Conservation (phyloP, 305 asterid genomes). For the Ilex paraguariensis region DNA sequence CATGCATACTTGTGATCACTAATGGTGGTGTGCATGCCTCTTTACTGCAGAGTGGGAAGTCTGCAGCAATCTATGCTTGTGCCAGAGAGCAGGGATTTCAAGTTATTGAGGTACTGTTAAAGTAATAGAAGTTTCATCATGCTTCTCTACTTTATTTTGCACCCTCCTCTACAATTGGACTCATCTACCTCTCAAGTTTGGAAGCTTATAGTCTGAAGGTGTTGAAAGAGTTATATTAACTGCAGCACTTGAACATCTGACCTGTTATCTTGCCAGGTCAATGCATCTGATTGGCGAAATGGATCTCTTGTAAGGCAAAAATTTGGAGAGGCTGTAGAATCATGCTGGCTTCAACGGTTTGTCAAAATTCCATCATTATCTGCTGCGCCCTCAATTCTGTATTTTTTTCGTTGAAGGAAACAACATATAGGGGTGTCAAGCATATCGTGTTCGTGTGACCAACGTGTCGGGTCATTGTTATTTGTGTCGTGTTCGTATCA, state of each 20-base stretch:
- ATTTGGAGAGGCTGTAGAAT: constrained; percentile 97
- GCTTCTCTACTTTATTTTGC: no score
- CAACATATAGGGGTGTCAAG: no score
- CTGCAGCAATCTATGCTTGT: constrained; percentile 97
- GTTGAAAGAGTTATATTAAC: neutral
- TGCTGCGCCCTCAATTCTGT: neutral
- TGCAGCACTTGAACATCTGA: constrained; percentile 1
- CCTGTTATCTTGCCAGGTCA: constrained; percentile 50
- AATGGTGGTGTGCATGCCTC: constrained; percentile 11
- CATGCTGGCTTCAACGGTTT: constrained; percentile 87
- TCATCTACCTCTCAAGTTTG: no score
- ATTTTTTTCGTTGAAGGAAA: no score
- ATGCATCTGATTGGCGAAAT: constrained; percentile 97
- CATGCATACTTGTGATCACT: no score
- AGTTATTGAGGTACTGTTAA: constrained; percentile 79
- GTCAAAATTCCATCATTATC: constrained; percentile 25
- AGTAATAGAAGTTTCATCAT: neutral
- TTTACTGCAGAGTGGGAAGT: constrained; percentile 83
- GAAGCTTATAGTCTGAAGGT: no score
- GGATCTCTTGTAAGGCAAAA: constrained; percentile 90
- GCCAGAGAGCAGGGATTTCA: constrained; percentile 97
- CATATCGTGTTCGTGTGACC: no score
- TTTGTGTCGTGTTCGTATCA: no score
- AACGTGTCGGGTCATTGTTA: no score
- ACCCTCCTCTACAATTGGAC: no score